A percentile compares a stretch with the other conserved stretches of the same genome.
These are phyloP conservation scores for Candida schatavii DNA, from an alignment of 805 yeast genomes.

Conservation along the genomic window DNA sequence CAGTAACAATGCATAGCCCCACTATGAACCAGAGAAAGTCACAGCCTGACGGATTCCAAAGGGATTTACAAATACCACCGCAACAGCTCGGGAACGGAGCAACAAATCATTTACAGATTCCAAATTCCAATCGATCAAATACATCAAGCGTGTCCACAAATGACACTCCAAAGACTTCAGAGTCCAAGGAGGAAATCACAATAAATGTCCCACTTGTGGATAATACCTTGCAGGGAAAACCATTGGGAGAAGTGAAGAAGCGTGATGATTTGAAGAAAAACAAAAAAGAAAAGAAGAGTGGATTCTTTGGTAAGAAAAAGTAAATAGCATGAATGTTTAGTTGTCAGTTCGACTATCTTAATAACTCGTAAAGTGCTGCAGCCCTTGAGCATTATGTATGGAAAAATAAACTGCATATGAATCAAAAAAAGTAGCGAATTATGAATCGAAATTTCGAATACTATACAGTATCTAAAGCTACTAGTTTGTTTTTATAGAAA, in stretches of 20 bases:
- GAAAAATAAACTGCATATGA: neutral
- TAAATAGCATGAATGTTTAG: neutral
- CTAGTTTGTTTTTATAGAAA: no score
- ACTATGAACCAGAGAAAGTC: constrained; percentile 14
- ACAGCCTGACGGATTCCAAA: constrained; percentile 12
- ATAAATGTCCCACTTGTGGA: constrained; percentile 16
- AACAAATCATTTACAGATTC: constrained; percentile 21
- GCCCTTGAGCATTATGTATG: no score
- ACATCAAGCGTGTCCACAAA: constrained; percentile 20
- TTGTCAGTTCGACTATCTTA: no score
- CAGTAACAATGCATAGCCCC: constrained; percentile 11
- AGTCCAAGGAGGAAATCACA: constrained; percentile 10
- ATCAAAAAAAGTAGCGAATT: neutral
- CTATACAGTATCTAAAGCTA: no score
- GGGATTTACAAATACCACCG: constrained; percentile 10
- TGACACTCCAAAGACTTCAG: constrained; percentile 23
- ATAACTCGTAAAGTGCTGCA: no score
- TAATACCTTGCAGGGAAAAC: constrained; percentile 18
- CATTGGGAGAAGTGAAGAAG: constrained; percentile 25
- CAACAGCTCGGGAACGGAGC: constrained; percentile 7
- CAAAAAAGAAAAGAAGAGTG: constrained; percentile 27
- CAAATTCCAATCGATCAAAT: constrained; percentile 16
- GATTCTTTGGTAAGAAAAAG: constrained; percentile 22
- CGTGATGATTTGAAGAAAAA: constrained; percentile 8
- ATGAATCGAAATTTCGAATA: neutral